These are phyloP conservation scores for Jaenimonas drosophilae DNA, from an alignment of 208 protist genomes.

Conservation along the genomic window DNA sequence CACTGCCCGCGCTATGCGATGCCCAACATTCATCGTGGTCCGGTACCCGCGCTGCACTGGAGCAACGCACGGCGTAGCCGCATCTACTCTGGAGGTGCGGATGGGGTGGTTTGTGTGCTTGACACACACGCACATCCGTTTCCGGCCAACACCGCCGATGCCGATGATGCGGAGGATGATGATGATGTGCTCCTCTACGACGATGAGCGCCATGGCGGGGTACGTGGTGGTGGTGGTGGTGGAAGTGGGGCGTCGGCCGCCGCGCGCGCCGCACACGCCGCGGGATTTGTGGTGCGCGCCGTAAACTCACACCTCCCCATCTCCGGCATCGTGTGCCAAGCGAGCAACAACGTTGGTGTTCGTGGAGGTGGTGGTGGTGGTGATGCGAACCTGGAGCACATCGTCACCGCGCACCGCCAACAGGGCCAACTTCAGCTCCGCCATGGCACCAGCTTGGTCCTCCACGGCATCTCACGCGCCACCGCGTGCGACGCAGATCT, in stretches of 20 bases:
- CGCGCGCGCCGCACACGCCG: not conserved
- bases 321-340: constrained; percentile 36
- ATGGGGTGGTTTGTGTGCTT: constrained; percentile 63
- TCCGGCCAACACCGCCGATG: constrained; percentile 6
- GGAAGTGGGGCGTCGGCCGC: not conserved
- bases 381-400: constrained; percentile 21
- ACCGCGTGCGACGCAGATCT: constrained; percentile 33
- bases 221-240: constrained; percentile 7
- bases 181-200: not conserved
- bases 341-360: no score
- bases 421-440: constrained; percentile 73
- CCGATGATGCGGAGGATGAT: constrained; percentile 10
- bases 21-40: constrained; percentile 42
- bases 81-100: constrained; percentile 60
- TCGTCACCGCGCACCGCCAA: constrained; percentile 46
- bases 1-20: constrained; percentile 52
- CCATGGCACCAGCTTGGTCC: constrained; percentile 37
- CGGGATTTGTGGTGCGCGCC: constrained; percentile 33
- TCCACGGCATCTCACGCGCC: constrained; percentile 48
- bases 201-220: constrained; percentile 11
- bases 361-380: no score
- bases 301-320: constrained; percentile 57
- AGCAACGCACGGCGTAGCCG: constrained; percentile 57
- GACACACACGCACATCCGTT: constrained; percentile 47
- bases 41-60: constrained; percentile 50